Evolutionary conservation across 805 yeast genomes (phyloP).

Genomic region (Candida chauliodis): DNA sequence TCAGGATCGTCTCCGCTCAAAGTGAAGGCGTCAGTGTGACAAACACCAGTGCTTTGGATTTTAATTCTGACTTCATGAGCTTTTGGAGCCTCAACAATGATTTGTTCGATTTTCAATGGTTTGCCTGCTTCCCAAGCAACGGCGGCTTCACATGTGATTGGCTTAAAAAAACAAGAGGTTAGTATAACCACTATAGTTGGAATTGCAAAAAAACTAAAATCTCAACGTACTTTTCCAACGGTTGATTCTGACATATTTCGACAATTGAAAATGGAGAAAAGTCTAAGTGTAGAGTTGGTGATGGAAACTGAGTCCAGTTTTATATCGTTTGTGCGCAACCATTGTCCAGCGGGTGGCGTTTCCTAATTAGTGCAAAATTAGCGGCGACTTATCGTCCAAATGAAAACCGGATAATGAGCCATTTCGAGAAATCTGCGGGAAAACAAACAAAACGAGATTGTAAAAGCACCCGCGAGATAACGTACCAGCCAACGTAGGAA

Average conservation of each 20-base stretch:
- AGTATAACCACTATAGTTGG: slow-evolving; percentile 8
- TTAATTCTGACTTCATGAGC: slow-evolving; percentile 97
- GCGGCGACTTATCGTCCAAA: background rate
- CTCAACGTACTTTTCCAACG: slow-evolving; percentile 19
- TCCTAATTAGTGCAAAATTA: slow-evolving; percentile 2
- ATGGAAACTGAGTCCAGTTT: background rate
- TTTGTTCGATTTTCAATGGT: slow-evolving; percentile 76
- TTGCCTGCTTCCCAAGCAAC: slow-evolving; percentile 95
- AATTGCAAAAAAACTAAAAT: background rate
- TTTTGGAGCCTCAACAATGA: slow-evolving; percentile 89
- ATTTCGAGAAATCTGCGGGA: too few relatives aligned
- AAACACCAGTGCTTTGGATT: slow-evolving; percentile 84
- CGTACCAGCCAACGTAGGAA: too few relatives aligned
- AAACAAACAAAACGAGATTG: background rate
- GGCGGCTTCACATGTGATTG: slow-evolving; percentile 90
- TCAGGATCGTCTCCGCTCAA: slow-evolving; percentile 94
- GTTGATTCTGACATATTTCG: slow-evolving; percentile 13
- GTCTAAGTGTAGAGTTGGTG: background rate
- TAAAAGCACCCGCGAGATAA: background rate
- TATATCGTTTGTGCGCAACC: slow-evolving; percentile 1
- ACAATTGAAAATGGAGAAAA: background rate
- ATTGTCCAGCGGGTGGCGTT: background rate
- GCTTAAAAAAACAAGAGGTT: slow-evolving; percentile 20
- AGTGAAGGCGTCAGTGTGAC: slow-evolving; percentile 98
- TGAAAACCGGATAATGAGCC: too few relatives aligned